A percentile compares a stretch with the other conserved stretches of the same genome.
These are phyloP conservation scores for Tuber magnatum DNA, from an alignment of 495 filamentous ascomycete species.

Conservation along the genomic window DNA sequence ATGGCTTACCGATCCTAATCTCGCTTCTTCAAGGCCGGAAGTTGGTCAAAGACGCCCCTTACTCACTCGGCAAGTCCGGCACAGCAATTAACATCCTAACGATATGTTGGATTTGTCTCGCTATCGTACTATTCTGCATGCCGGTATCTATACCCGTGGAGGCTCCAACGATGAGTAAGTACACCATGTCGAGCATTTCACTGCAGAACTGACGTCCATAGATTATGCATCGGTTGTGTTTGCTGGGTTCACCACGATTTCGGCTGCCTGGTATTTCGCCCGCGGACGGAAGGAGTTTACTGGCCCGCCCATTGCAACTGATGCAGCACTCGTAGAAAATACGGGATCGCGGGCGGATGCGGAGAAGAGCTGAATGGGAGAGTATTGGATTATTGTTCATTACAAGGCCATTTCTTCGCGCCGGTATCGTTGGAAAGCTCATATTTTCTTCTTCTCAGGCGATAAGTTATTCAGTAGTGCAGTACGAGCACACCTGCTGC, in stretches of 20 bases:
- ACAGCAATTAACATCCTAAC: constrained; percentile 61
- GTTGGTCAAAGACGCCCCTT: constrained; percentile 52
- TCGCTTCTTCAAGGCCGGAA: constrained; percentile 54
- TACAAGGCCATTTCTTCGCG: background rate
- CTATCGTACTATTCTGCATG: constrained; percentile 52
- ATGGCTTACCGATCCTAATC: constrained; percentile 58
- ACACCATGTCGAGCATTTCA: constrained; percentile 12
- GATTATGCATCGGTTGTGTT: constrained; percentile 62
- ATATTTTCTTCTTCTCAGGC: background rate
- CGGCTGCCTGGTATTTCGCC: constrained; percentile 58
- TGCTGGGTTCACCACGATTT: constrained; percentile 53
- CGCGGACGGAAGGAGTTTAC: constrained; percentile 64
- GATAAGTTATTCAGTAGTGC: background rate
- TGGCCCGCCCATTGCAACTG: constrained; percentile 54
- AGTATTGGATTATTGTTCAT: background rate
- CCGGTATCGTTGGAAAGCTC: background rate
- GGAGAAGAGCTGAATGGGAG: background rate
- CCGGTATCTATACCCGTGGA: constrained; percentile 52
- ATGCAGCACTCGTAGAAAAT: constrained; percentile 34
- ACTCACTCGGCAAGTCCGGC: constrained; percentile 53
- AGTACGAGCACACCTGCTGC: background rate
- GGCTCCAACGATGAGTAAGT: constrained; percentile 46
- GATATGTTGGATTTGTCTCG: constrained; percentile 56
- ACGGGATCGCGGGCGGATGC: background rate
- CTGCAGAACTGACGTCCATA: constrained; percentile 13